These are phyloP conservation scores for Cyberlindnera maclurae DNA, from an alignment of 805 yeast species.

Conservation along the genomic window DNA sequence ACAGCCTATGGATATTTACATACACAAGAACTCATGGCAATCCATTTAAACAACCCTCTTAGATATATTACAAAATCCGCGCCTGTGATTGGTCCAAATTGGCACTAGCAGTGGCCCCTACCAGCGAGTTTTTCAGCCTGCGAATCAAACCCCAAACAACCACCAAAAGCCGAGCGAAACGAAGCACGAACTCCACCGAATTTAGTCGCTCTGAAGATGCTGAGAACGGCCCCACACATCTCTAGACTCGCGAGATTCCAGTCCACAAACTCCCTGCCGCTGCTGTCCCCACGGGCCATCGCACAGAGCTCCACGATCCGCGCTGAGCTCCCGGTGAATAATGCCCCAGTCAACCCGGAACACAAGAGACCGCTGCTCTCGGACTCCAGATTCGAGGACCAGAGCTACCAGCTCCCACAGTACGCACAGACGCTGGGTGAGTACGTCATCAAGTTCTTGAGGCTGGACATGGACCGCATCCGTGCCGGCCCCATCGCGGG, in stretches of 20 bases:
- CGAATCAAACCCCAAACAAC: no score
- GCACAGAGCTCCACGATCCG: conserved; percentile 21
- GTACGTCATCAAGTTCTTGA: conserved; percentile 47
- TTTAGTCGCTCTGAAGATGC: not conserved
- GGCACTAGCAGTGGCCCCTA: no score
- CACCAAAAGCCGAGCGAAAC: no score
- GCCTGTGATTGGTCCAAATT: not conserved
- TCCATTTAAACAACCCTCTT: no score
- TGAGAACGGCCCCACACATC: not conserved
- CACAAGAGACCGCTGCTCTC: conserved; percentile 28
- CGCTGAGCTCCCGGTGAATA: conserved; percentile 20
- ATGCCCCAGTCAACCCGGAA: conserved; percentile 29
- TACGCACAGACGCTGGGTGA: conserved; percentile 60
- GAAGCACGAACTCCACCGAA: no score
- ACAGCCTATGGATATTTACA: no score
- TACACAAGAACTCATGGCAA: no score
- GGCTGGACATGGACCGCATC: conserved; percentile 84
- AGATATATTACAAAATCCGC: not conserved
- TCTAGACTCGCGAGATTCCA: not conserved
- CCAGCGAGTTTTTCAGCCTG: no score
- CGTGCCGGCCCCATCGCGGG: conserved; percentile 96
- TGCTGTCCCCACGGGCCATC: conserved; percentile 19
- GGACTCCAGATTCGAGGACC: conserved; percentile 32
- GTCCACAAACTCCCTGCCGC: conserved; percentile 3
- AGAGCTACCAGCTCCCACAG: conserved; percentile 34